These are phyloP conservation scores for Orobanche coerulescens DNA, from an alignment of 257 asterid genomes.

Conservation along the genomic window DNA sequence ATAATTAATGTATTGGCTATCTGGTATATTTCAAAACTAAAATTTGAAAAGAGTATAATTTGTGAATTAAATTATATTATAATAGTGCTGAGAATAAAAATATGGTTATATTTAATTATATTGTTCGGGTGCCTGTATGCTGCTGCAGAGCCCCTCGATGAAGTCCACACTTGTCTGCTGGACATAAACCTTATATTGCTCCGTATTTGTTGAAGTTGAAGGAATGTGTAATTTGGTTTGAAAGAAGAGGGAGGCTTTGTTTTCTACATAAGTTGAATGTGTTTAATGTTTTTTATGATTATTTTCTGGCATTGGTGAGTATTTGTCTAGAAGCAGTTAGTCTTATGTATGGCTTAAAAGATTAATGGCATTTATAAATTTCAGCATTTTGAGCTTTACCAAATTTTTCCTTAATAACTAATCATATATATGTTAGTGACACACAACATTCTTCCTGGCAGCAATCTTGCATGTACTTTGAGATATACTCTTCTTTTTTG, in stretches of 20 bases:
- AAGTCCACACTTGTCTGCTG: slow-evolving; percentile 4
- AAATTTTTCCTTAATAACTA: not conserved
- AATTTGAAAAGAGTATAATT: not conserved
- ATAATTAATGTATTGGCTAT: not conserved
- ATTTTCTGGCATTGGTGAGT: not conserved
- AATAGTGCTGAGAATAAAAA: not conserved
- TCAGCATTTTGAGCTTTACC: slow-evolving; percentile 8
- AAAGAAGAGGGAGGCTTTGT: not conserved
- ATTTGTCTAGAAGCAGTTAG: not conserved
- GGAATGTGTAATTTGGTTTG: slow-evolving; percentile 12
- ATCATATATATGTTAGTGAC: slow-evolving; percentile 5
- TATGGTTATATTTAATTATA: not conserved
- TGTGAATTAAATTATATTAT: not conserved
- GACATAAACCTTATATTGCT: not conserved
- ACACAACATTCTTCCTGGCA: not conserved
- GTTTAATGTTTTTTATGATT: not conserved
- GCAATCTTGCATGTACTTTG: not conserved
- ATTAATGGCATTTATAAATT: not conserved
- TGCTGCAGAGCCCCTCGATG: slow-evolving; percentile 15
- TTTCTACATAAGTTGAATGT: not conserved
- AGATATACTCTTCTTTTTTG: not conserved
- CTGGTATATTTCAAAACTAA: not conserved
- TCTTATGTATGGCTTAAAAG: slow-evolving; percentile 5
- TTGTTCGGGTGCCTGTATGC: slow-evolving; percentile 2
- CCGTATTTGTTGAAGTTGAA: not conserved